Evolutionary conservation across 306 rosid species (phyloP).

Genomic region (Albizia julibrissin): DNA sequence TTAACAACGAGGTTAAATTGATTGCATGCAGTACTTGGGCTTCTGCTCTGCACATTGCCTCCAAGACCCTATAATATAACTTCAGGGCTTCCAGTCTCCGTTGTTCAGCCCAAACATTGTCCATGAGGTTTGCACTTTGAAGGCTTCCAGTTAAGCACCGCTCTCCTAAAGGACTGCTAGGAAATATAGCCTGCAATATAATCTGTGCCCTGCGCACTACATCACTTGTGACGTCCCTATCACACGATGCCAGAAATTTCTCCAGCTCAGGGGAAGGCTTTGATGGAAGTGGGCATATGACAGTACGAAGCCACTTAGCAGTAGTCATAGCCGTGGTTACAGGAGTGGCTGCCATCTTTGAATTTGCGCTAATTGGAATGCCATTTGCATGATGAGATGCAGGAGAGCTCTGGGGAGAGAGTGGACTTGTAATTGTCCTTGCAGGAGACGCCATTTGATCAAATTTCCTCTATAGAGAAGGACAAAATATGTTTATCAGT

Average conservation of each 20-base stretch:
- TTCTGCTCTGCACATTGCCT: conserved; percentile 98
- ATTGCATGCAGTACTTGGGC: conserved; percentile 83
- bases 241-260: conserved; percentile 80
- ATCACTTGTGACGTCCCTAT: conserved; percentile 79
- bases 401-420: conserved; percentile 93
- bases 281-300: conserved; percentile 83
- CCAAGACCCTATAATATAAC: conserved; percentile 87
- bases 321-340: conserved; percentile 99
- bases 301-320: conserved; percentile 98
- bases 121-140: conserved; percentile 84
- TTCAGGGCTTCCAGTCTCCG: conserved; percentile 89
- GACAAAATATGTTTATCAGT: conserved; percentile 31
- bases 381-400: conserved; percentile 66
- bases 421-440: conserved; percentile 73
- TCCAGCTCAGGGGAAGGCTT: conserved; percentile 85
- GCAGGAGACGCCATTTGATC: conserved; percentile 80
- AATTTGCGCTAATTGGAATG: conserved; percentile 45
- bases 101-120: conserved; percentile 95
- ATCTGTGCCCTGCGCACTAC: conserved; percentile 86
- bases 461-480: conserved; percentile 65
- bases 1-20: conserved; percentile 85
- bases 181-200: conserved; percentile 94
- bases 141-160: conserved; percentile 67
- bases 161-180: conserved; percentile 81
- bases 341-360: conserved; percentile 87